Base-by-base conservation (phyloP, 2,329 filamentous ascomycete genomes). In the Chaetomium sp. region DNA sequence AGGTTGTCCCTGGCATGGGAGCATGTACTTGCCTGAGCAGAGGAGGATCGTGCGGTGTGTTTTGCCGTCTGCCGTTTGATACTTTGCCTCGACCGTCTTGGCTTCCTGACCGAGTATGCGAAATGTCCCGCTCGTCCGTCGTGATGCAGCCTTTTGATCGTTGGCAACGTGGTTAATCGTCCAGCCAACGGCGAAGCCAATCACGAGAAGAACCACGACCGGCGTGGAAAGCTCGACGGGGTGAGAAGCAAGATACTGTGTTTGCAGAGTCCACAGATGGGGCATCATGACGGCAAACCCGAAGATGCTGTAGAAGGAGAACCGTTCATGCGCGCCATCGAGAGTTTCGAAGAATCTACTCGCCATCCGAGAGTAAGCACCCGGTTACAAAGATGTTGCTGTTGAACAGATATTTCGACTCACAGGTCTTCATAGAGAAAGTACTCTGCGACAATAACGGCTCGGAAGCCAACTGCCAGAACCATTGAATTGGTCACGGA, bases 401-500 rank as follows among this genome's bases (percentile, higher is more conserved):
- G 12, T 35, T 27, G 50, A 54, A 16, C 25, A 21, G 4, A 57
- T 42, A 10, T 9, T 25, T 3, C 3, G 5, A 57, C 54, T 38
- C 33, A 57, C 54, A 57, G 9, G 21, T 57, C 54, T 27, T 57
- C 54, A 19, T 57, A 57, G 21, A 57, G 10, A 16, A 57, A 57
- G 54, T 57, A 57, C 16, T 57, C 54, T 38, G n/a, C 54, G 42
- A 57, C 54, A 42, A 57, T 57, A 27, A 57, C 16, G 54, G 54
- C 54, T 38, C 54, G 54, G 21, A 57, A 57, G 5, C 33, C 54
- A 42, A 27, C 35, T 13, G 54, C 54, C 33, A 57, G 35, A 57
- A 57, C 5, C 54, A 57, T 42, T 2, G 54, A 57, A 42, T 57
- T 57, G 31, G 54, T 57, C 21, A 57, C 54, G 21, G 54, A 57